A percentile compares a stretch with the other conserved stretches of the same genome.
phyloP scores from a whole-genome alignment of 441 rosid species.

The Rhodomyrtus psidioides region DNA sequence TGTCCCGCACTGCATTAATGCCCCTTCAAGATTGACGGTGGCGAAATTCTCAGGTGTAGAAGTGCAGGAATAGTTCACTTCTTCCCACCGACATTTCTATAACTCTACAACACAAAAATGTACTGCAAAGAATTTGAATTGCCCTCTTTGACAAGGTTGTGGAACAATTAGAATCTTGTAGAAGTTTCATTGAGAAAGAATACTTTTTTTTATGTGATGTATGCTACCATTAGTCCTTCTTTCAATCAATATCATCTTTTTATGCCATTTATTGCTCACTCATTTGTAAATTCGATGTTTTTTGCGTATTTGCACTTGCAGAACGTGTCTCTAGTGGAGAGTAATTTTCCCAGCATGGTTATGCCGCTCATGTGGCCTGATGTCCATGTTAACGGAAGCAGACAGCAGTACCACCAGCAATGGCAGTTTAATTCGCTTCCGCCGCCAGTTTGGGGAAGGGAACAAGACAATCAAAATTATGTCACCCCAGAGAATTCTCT shows the following conservation, averaged over 20 bases:
- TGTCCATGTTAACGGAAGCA: slow-evolving; percentile 31
- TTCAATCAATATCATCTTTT: not conserved
- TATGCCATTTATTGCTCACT: not conserved
- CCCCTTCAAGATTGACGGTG: not conserved
- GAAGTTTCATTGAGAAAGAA: not conserved
- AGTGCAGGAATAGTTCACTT: not conserved
- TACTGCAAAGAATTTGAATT: not conserved
- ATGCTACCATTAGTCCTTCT: not conserved
- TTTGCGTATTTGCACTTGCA: slow-evolving; percentile 20
- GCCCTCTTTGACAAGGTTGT: not conserved
- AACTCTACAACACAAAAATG: not conserved
- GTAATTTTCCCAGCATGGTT: slow-evolving; percentile 43
- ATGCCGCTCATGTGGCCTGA: slow-evolving; percentile 68
- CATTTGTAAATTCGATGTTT: not conserved
- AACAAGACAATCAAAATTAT: slow-evolving; percentile 47
- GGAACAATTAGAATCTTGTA: not conserved
- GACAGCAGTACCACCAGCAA: slow-evolving; percentile 60
- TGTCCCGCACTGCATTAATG: not conserved
- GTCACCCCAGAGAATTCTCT: slow-evolving; percentile 51
- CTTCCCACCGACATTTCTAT: not conserved
- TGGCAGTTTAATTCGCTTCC: slow-evolving; percentile 48
- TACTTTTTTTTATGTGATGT: not conserved
- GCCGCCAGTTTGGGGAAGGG: slow-evolving; percentile 58
- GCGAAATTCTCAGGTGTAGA: not conserved
- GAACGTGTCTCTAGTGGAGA: slow-evolving; percentile 48